Evolutionary conservation across 768 basidiomycete species (phyloP), one percentile per base, ranked within the genome.

Genomic region (Artomyces pyxidatus): DNA sequence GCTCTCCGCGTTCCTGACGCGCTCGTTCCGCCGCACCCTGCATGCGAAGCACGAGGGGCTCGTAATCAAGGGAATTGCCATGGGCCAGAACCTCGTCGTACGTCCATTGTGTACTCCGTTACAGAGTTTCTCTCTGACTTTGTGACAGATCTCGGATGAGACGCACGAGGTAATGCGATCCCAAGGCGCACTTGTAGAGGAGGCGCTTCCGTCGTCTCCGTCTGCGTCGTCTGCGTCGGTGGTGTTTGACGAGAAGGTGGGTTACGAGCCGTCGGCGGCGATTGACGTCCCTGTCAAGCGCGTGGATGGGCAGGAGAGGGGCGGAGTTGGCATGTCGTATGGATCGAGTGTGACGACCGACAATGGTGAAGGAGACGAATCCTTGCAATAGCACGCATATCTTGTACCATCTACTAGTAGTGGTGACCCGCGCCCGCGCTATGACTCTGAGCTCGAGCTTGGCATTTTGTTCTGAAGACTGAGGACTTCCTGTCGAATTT

Each of bases 41-140:
- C 91, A 95, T 59, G 67, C 73, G 11, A 66, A 69, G 19, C 80
- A 83, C 40, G 85, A 92, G 62, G 79, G 78, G 6, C 74, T 79
- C 60, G 83, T 95, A 45, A 63, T 93, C 49, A 94, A 88, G 64
- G 79, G 80, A 16, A 73, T 95, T 49, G 78, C 80, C 54, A 75
- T 80, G 8, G 87, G 83, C 2, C 85, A 93, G 63, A 94, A 94
- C 59, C 73, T 90, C 28, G 78, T 81, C 51, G 82, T 57, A 28
- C 45, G 45, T 37, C 4, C 1, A 16, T 12, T 28, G 6, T 38
- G 35, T 14, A 4, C 9, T 5, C 14, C 25, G 11, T 44, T 7
- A 9, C 4, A 3, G n/a, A 10, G 12, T 17, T n/a, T 4, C 30
- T 25, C 19, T 7, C 35, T 25, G 19, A 46, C 11, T 19, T 11